These are phyloP conservation scores for slime mould (Dictyostelium discoideum) DNA, from an alignment of 78 protist species.

Conservation along the genomic window DNA sequence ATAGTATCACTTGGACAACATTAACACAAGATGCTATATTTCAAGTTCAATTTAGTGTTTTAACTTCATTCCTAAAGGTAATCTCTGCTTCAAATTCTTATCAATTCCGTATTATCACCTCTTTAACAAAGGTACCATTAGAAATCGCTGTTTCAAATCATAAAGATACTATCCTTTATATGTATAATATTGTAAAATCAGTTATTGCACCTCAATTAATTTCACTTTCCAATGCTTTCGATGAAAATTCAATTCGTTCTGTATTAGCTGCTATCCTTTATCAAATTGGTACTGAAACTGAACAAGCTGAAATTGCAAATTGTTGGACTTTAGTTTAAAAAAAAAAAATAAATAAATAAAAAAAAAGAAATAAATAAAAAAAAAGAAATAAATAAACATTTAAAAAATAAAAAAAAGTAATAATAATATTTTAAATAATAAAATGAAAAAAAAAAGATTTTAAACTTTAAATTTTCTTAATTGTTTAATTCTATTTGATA, in stretches of 20 bases:
- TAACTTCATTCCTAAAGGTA: slow-evolving; percentile 28
- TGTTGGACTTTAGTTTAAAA: slow-evolving; percentile 56
- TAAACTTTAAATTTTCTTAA: no score
- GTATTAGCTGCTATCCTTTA: slow-evolving; percentile 17
- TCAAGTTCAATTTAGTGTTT: slow-evolving; percentile 45
- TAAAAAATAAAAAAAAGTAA: no score
- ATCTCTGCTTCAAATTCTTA: slow-evolving; percentile 13
- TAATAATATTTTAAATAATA: no score
- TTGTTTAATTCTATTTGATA: no score
- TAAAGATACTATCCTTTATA: slow-evolving; percentile 39
- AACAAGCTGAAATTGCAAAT: slow-evolving; percentile 4
- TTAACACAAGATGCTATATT: slow-evolving; percentile 46
- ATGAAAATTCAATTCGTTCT: slow-evolving; percentile 23
- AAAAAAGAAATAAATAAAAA: background rate
- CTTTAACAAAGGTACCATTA: background rate
- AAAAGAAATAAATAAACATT: background rate
- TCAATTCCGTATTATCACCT: slow-evolving; percentile 46
- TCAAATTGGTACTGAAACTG: slow-evolving; percentile 35
- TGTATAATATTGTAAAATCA: slow-evolving; percentile 43
- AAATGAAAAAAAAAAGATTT: no score
- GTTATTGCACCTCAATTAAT: slow-evolving; percentile 56
- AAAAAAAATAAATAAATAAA: background rate
- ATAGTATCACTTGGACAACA: slow-evolving; percentile 37
- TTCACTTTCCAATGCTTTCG: slow-evolving; percentile 20
- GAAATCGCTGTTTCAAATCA: slow-evolving; percentile 55